Conservation (phyloP, 768 basidiomycete species). For the Lentinula aciculospora region DNA sequence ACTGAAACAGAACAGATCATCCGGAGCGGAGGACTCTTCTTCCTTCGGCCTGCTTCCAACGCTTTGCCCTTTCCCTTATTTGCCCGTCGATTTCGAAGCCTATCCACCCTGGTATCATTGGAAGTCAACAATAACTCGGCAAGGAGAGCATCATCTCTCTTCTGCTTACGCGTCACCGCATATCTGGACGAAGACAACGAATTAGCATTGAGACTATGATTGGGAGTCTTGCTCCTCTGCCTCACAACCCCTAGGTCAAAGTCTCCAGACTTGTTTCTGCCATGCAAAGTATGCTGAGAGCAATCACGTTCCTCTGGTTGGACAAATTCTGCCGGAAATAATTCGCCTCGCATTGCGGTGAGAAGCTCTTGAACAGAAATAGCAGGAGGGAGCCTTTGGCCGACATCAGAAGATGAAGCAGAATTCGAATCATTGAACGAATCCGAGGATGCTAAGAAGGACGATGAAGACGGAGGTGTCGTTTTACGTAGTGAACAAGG, state of each 20-base stretch:
- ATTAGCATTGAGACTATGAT: not conserved
- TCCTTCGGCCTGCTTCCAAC: too few species aligned
- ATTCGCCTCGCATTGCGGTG: slow-evolving; percentile 33
- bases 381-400: not conserved
- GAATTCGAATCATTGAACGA: not conserved
- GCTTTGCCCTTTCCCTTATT: not conserved
- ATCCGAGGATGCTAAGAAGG: not conserved
- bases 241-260: not conserved
- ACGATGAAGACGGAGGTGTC: not conserved
- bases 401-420: not conserved
- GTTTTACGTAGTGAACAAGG: not conserved
- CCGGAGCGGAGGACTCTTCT: not conserved
- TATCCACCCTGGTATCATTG: not conserved
- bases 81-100: not conserved
- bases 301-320: not conserved
- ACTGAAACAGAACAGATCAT: not conserved
- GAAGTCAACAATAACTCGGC: not conserved
- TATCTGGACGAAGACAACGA: not conserved
- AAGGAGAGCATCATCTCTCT: not conserved
- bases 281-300: slow-evolving; percentile 3
- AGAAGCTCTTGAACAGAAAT: slow-evolving; percentile 37
- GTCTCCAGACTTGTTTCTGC: not conserved
- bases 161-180: not conserved
- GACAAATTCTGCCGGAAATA: slow-evolving; percentile 20
- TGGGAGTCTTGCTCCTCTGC: not conserved